phyloP scores from a whole-genome alignment of 192 early-diverging fungal species.

The Radiomyces spectabilis region DNA sequence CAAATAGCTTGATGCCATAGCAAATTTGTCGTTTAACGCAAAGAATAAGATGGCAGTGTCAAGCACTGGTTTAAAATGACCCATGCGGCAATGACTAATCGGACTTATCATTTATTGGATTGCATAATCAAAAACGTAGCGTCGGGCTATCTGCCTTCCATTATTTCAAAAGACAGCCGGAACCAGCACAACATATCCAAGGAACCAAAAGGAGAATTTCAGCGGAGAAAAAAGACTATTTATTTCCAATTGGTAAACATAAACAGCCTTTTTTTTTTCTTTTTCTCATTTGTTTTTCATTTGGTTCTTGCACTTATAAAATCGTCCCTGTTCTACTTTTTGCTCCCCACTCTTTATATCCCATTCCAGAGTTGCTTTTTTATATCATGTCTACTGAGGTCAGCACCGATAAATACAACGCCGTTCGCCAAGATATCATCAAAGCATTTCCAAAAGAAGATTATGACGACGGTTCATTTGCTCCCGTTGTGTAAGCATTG shows the following conservation, averaged over 20 bases:
- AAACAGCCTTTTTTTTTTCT: conserved; percentile 1
- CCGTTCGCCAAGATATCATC: conserved; percentile 31
- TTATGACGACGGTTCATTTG: conserved; percentile 55
- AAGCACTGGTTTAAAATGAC: no score
- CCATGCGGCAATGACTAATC: no score
- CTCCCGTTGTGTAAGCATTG: conserved; percentile 49
- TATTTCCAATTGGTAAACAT: no score
- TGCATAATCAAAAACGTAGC: conserved; percentile 1
- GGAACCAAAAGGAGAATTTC: no score
- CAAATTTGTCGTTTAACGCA: no score
- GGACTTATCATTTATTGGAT: neutral
- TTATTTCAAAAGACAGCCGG: no score
- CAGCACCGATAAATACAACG: conserved; percentile 29
- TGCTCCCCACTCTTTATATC: conserved; percentile 15
- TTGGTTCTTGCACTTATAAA: no score
- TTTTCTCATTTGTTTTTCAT: neutral
- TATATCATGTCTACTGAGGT: conserved; percentile 21
- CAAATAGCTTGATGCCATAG: no score
- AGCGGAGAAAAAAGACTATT: no score
- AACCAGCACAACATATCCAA: no score
- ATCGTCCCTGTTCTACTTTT: neutral
- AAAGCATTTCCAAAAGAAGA: conserved; percentile 26
- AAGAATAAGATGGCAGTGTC: conserved; percentile 3
- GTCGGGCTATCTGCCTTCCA: no score
- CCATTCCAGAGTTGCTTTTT: no score